phyloP scores from a whole-genome alignment of 192 early-diverging fungal genomes.

The Coemansia sp. region DNA sequence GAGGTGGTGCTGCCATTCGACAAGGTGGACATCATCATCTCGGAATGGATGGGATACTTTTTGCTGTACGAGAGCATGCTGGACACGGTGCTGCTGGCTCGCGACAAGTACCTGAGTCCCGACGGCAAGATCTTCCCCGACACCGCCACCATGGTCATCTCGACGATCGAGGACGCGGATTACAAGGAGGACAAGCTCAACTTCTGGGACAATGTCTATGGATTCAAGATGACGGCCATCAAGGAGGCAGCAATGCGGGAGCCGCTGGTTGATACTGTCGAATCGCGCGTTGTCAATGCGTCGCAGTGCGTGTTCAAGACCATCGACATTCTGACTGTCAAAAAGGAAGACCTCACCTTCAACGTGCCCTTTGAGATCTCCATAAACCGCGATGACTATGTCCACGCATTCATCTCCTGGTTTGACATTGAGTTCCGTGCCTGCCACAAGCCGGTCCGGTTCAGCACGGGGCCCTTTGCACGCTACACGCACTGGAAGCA shows the following conservation, averaged over 20 bases:
- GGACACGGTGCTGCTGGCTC: conserved; percentile 96
- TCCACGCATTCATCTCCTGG: conserved; percentile 93
- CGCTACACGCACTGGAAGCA: conserved; percentile 99
- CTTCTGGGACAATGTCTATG: conserved; percentile 94
- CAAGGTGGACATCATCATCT: conserved; percentile 98
- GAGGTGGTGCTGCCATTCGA: conserved; percentile 90
- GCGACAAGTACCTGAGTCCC: conserved; percentile 89
- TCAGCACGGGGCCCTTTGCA: conserved; percentile 79
- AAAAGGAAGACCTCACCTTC: conserved; percentile 84
- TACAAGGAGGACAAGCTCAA: conserved; percentile 89
- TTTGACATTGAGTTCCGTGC: conserved; percentile 96
- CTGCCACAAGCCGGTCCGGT: conserved; percentile 80
- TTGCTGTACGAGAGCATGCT: conserved; percentile 99
- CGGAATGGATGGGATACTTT: conserved; percentile 99
- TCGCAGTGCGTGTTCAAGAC: conserved; percentile 74
- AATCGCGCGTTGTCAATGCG: conserved; percentile 79
- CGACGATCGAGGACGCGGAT: conserved; percentile 92
- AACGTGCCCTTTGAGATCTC: conserved; percentile 76
- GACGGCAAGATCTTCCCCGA: conserved; percentile 89
- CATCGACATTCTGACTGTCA: conserved; percentile 78
- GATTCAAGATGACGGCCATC: conserved; percentile 96
- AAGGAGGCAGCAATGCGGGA: conserved; percentile 81
- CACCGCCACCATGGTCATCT: conserved; percentile 82
- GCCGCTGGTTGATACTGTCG: conserved; percentile 95
- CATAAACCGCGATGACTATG: conserved; percentile 76